Evolutionary conservation across 345 rosid genomes (phyloP).

Genomic region (Fremontodendron californicum): DNA sequence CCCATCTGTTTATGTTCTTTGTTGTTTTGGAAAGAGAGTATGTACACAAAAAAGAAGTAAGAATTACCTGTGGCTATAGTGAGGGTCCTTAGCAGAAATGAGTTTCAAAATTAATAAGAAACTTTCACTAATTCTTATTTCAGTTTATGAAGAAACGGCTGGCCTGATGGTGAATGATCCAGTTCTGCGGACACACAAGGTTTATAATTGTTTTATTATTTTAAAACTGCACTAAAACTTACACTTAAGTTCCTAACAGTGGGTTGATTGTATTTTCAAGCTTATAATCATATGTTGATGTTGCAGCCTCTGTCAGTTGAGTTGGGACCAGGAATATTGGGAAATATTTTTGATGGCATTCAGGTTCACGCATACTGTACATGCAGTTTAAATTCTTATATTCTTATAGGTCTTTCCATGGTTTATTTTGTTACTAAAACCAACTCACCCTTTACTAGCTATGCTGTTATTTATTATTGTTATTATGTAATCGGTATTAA

Average conservation of each 20-base stretch:
- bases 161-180: constrained; percentile 95
- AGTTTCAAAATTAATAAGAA: constrained; percentile 7
- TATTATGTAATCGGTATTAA: neutral
- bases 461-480: constrained; percentile 2
- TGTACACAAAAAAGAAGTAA: neutral
- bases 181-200: constrained; percentile 91
- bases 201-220: constrained; percentile 2
- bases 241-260: neutral
- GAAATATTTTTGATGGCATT: constrained; percentile 97
- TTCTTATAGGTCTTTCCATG: neutral
- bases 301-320: constrained; percentile 96
- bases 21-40: neutral
- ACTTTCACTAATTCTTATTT: constrained; percentile 6
- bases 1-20: neutral
- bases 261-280: neutral
- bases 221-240: neutral
- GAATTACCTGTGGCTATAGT: neutral
- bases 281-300: constrained; percentile 21
- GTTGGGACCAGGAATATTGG: constrained; percentile 98
- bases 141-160: constrained; percentile 97
- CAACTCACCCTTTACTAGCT: neutral
- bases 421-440: neutral
- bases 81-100: neutral
- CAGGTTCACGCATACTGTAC: constrained; percentile 54
- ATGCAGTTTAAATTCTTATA: neutral